phyloP scores from a whole-genome alignment of 345 rosid species.

The Eucalyptus paniculata region DNA sequence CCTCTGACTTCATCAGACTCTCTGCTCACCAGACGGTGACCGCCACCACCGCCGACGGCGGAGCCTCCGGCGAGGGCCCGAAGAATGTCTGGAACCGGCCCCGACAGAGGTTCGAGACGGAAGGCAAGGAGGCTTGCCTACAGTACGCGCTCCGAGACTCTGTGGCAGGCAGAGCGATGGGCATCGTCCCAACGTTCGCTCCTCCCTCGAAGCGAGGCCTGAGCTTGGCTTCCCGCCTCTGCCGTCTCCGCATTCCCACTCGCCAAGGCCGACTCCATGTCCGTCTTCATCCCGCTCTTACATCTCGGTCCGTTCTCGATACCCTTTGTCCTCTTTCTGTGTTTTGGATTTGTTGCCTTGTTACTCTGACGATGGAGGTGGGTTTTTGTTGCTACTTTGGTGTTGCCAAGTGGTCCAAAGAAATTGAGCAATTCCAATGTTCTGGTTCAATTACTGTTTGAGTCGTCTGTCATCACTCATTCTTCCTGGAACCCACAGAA shows the following conservation, averaged over 20 bases:
- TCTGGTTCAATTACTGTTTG: neutral
- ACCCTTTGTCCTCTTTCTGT: too few relatives aligned
- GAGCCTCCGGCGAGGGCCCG: neutral
- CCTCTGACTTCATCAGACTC: too few relatives aligned
- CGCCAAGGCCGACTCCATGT: too few relatives aligned
- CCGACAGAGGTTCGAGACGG: constrained; percentile 48
- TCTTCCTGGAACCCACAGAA: neutral
- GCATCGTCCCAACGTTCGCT: constrained; percentile 60
- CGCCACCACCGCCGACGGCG: neutral
- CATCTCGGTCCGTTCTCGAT: too few relatives aligned
- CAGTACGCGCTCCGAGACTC: constrained; percentile 35
- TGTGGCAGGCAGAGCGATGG: constrained; percentile 60
- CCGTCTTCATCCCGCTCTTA: too few relatives aligned
- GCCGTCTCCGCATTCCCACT: too few relatives aligned
- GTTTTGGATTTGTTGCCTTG: too few relatives aligned
- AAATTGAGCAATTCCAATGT: neutral
- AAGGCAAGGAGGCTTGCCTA: constrained; percentile 58
- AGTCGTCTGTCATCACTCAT: neutral
- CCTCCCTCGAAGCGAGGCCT: constrained; percentile 65
- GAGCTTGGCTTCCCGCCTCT: too few relatives aligned
- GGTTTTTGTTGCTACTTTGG: rapidly evolving
- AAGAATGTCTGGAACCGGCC: constrained; percentile 30
- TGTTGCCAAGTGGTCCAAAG: rapidly evolving
- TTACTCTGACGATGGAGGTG: neutral
- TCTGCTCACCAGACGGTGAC: neutral